A percentile compares a stretch with the other conserved stretches of the same genome.
These are phyloP conservation scores for Puccinia novopanici DNA, from an alignment of 1,284 basidiomycete species.

Conservation along the genomic window DNA sequence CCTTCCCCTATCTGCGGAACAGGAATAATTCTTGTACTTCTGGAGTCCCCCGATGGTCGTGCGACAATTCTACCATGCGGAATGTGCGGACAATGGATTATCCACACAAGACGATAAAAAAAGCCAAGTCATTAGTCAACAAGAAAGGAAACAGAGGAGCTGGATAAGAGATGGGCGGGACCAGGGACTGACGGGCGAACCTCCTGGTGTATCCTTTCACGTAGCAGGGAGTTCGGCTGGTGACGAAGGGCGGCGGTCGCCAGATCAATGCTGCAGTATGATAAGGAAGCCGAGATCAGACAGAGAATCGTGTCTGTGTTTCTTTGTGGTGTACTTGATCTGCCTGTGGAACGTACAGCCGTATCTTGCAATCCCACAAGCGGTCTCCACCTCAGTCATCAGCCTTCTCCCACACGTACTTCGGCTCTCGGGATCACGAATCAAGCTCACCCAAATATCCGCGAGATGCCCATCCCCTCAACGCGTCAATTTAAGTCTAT, in stretches of 20 bases:
- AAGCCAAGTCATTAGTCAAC: background rate
- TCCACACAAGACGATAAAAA: background rate
- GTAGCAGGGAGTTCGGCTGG: constrained; percentile 22
- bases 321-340: too few relatives aligned
- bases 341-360: too few relatives aligned
- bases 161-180: too few relatives aligned
- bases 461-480: too few relatives aligned
- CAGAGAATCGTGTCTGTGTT: too few relatives aligned
- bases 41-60: constrained; percentile 46
- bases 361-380: too few relatives aligned
- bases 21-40: constrained; percentile 18
- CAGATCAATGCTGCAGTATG: constrained; percentile 42
- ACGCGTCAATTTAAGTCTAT: too few relatives aligned
- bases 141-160: background rate
- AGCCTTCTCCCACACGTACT: too few relatives aligned
- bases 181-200: constrained; percentile 38
- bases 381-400: too few relatives aligned
- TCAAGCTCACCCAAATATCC: too few relatives aligned
- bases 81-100: background rate
- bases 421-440: too few relatives aligned
- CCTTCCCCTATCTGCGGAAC: background rate
- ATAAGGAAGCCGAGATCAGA: background rate
- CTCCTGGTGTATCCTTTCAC: constrained; percentile 42
- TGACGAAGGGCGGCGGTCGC: constrained; percentile 41
- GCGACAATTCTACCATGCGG: constrained; percentile 26